Evolutionary conservation across 768 basidiomycete genomes (phyloP).

Genomic region (Gloeostereum incarnatum): DNA sequence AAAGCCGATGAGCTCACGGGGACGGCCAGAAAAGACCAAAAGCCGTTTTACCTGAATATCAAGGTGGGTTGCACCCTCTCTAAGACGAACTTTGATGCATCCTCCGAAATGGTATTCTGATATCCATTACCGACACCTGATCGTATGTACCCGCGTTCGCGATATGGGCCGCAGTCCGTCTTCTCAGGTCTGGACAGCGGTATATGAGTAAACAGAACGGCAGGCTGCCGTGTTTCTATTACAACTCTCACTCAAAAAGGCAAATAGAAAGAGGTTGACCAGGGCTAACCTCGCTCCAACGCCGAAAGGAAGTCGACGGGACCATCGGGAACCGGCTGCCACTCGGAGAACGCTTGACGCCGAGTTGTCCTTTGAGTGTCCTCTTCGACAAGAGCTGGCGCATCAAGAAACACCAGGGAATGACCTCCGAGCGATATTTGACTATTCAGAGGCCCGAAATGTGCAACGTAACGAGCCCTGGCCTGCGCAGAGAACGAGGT

Average conservation of each 20-base stretch:
- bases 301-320: constrained; percentile 45
- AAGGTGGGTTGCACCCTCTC: constrained; percentile 52
- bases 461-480: constrained; percentile 48
- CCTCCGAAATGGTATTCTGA: constrained; percentile 71
- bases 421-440: constrained; percentile 61
- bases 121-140: constrained; percentile 74
- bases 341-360: constrained; percentile 31
- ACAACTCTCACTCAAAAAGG: neutral
- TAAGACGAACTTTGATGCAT: constrained; percentile 59
- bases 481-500: constrained; percentile 35
- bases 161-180: constrained; percentile 63
- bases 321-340: constrained; percentile 39
- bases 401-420: constrained; percentile 63
- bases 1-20: neutral
- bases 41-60: constrained; percentile 56
- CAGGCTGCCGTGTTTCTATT: constrained; percentile 20
- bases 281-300: constrained; percentile 24
- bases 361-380: constrained; percentile 40
- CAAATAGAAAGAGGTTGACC: constrained; percentile 9
- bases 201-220: constrained; percentile 80
- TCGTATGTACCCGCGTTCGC: constrained; percentile 68
- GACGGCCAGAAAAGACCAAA: neutral
- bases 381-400: constrained; percentile 68
- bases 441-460: constrained; percentile 72
- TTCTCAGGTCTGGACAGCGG: constrained; percentile 72